Base-by-base conservation (phyloP, 2,329 filamentous ascomycete genomes). In the Fusarium secorum region DNA sequence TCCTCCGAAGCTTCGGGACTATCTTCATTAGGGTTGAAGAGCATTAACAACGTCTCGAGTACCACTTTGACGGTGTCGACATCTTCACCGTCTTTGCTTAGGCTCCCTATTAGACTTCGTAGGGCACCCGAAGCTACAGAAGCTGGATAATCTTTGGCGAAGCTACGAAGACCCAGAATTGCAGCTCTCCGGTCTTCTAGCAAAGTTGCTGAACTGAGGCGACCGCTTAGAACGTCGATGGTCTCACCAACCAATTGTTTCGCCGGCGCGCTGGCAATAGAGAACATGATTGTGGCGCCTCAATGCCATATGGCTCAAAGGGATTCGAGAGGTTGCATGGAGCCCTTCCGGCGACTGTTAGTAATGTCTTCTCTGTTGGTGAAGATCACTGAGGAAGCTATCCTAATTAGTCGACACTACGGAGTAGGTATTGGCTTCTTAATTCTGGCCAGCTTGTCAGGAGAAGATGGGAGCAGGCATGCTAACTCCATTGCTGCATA, bases 161-260 rank as follows among this genome's bases (percentile, higher is more conserved):
- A 98, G 83, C 95, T 98, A 75, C 97, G 89, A 39, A 99, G 86
- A 22, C 96, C 96, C 33, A 97, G 88, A 51, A 99, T 97, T 48
- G 96, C 95, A 60, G 94, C 95, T 69, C 96, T 91, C 58, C 97
- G 91, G 81, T 99, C 97, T 83, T 99, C 96, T 42, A 99, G 88
- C 20, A 99, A 87, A 2, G 94, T 98, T 46, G 95, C 94, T 73
- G 93, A 97, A 78, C 91, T 90, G 41, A 99, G 88, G 60, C 96
- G 93, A 77, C 91, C 91, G 81, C 94, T 97, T 66, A 98, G 86
- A 44, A 95, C 93, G 68, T 91, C 92, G 80, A 99, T 99, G 44
- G 96, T 98, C 79, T 97, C 94, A 78, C 93, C 92, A 75, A 95
- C 96, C 77, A 94, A 97, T 87, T 99, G 96, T 86, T 97, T 96